Conservation (phyloP, 805 yeast genomes). For the Starmerella roubikii region DNA sequence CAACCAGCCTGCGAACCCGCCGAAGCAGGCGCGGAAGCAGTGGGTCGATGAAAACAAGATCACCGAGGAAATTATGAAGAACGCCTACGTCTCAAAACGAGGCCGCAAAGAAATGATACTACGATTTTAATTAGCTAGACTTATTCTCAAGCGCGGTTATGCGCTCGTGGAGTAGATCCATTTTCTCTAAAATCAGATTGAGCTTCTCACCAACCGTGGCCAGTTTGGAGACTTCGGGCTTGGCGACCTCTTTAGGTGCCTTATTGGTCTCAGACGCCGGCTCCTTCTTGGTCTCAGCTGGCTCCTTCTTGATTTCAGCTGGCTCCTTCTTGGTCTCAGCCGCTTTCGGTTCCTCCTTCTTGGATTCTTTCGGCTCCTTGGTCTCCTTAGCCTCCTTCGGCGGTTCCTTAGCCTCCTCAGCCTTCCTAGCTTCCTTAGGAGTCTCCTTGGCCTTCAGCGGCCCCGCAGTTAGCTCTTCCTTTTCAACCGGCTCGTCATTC, state of each 20-base stretch:
- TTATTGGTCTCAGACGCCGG: too few species aligned
- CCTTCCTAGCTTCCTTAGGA: constrained; percentile 4
- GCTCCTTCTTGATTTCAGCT: not conserved
- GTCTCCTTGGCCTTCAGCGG: constrained; percentile 12
- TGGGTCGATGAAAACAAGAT: constrained; percentile 17
- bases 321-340: not conserved
- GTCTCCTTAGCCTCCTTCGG: constrained; percentile 7
- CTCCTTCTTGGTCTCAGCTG: not conserved
- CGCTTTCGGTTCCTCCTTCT: constrained; percentile 2
- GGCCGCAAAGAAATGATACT: constrained; percentile 17
- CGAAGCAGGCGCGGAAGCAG: constrained; percentile 4
- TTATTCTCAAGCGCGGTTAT: constrained; percentile 4
- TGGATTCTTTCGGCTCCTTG: not conserved
- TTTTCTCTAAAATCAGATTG: constrained; percentile 13
- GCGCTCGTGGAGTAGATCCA: constrained; percentile 13
- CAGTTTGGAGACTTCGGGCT: not conserved
- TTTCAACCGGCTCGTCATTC: constrained; percentile 26
- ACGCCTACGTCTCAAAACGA: constrained; percentile 16
- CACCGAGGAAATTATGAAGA: constrained; percentile 15
- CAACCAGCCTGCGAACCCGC: constrained; percentile 6
- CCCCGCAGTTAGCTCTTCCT: constrained; percentile 20
- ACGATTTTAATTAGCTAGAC: constrained; percentile 1
- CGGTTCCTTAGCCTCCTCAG: constrained; percentile 5
- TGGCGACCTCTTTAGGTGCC: constrained; percentile 1
- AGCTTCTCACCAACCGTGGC: constrained; percentile 8